Percentiles rank a stretch among this genome's conserved stretches.
Conservation (phyloP, 768 basidiomycete genomes). For the Kwoniella botswanensis region DNA sequence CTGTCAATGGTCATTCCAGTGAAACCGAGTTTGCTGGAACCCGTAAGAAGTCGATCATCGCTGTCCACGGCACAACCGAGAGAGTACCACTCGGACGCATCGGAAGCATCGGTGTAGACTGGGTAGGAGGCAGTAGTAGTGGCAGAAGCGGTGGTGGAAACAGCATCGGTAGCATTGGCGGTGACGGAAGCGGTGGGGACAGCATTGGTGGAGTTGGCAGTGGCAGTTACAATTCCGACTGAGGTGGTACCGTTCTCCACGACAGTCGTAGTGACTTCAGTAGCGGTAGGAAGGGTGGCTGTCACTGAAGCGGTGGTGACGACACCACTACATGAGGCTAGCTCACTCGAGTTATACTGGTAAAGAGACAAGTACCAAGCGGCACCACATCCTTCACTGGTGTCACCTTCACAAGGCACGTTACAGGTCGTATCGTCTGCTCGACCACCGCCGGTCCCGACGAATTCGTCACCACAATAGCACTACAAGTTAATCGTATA, state of each 20-base stretch:
- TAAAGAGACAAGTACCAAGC: slow-evolving; percentile 52
- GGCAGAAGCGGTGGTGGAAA: slow-evolving; percentile 22
- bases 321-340: slow-evolving; percentile 12
- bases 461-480: slow-evolving; percentile 55
- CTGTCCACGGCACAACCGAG: slow-evolving; percentile 55
- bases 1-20: slow-evolving; percentile 53
- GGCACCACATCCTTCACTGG: slow-evolving; percentile 35
- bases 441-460: slow-evolving; percentile 43
- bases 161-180: slow-evolving; percentile 18
- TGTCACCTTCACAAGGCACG: slow-evolving; percentile 36
- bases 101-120: slow-evolving; percentile 31
- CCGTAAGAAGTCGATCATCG: slow-evolving; percentile 38
- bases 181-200: slow-evolving; percentile 9
- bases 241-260: slow-evolving; percentile 14
- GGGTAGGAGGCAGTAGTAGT: slow-evolving; percentile 28
- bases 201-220: slow-evolving; percentile 22
- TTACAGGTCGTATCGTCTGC: slow-evolving; percentile 37
- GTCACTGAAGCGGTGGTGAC: slow-evolving; percentile 19
- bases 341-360: slow-evolving; percentile 38
- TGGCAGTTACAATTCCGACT: slow-evolving; percentile 7
- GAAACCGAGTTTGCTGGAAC: slow-evolving; percentile 18
- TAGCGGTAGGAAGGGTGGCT: slow-evolving; percentile 18
- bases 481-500: slow-evolving; percentile 35
- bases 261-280: slow-evolving; percentile 12
- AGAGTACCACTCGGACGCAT: slow-evolving; percentile 53